phyloP scores from a whole-genome alignment of 495 filamentous ascomycete species.

The Parmelia sp. region DNA sequence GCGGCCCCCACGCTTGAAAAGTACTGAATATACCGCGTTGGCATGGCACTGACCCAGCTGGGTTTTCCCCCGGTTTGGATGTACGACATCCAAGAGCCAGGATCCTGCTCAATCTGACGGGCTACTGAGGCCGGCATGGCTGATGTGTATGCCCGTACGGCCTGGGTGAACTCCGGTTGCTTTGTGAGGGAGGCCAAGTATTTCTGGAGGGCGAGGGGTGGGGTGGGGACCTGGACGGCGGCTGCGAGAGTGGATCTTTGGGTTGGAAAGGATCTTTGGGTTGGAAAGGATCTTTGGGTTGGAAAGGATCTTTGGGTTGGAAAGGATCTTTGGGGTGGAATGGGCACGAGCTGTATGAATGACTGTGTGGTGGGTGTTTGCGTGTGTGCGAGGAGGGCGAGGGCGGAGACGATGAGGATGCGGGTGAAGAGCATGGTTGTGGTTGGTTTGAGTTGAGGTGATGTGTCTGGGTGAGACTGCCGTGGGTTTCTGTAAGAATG shows the following conservation, averaged over 20 bases:
- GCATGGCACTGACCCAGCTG: conserved; percentile 5
- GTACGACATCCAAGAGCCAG: background rate
- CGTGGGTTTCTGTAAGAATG: background rate
- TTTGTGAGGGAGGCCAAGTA: background rate
- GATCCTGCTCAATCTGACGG: background rate
- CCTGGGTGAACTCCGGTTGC: conserved; percentile 2
- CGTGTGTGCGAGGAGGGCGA: conserved; percentile 3
- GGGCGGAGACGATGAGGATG: conserved; percentile 8
- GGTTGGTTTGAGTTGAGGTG: background rate
- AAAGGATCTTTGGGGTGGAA: no score
- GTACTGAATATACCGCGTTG: background rate
- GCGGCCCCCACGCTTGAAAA: background rate
- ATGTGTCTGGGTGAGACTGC: background rate
- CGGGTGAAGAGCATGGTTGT: conserved; percentile 10
- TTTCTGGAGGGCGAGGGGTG: background rate
- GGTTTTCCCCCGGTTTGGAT: background rate
- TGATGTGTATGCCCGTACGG: background rate
- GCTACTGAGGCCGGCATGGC: conserved; percentile 1
- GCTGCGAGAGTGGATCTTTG: no score
- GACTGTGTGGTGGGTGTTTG: background rate
- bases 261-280: no score
- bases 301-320: no score
- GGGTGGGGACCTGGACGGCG: background rate
- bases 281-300: no score
- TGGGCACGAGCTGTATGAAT: background rate